Evolutionary conservation across 495 filamentous ascomycete genomes (phyloP).

Genomic region (Penicillium tannophilum): DNA sequence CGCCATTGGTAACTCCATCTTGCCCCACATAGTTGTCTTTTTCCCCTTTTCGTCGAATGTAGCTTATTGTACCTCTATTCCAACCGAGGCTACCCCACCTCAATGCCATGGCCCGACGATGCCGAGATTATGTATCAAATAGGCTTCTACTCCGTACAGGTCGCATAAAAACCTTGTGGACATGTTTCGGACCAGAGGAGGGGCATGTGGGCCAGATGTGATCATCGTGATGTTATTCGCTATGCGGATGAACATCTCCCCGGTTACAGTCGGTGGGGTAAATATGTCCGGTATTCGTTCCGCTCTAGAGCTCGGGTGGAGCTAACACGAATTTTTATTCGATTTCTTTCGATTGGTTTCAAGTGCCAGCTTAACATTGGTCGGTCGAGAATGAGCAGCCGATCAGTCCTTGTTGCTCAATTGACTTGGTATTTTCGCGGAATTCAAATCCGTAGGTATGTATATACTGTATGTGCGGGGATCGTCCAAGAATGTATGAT

Average conservation of each 20-base stretch:
- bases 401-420: neutral
- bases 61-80: too few species aligned
- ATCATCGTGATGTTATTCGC: constrained; percentile 23
- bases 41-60: neutral
- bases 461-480: too few species aligned
- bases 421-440: neutral
- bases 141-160: too few species aligned
- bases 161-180: neutral
- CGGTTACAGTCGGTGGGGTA: constrained; percentile 44
- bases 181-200: constrained; percentile 4
- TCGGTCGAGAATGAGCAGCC: constrained; percentile 6
- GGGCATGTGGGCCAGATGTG: constrained; percentile 18
- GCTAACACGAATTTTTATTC: constrained; percentile 5
- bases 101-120: neutral
- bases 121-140: neutral
- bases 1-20: neutral
- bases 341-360: neutral
- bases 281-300: neutral
- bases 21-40: neutral
- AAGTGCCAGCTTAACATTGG: neutral
- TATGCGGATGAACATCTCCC: constrained; percentile 23
- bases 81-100: neutral
- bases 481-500: too few species aligned
- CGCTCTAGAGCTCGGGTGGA: constrained; percentile 7
- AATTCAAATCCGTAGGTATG: too few species aligned